These are phyloP conservation scores for Diphasiastrum complanatum DNA, from an alignment of 83 land plant species.

Conservation along the genomic window DNA sequence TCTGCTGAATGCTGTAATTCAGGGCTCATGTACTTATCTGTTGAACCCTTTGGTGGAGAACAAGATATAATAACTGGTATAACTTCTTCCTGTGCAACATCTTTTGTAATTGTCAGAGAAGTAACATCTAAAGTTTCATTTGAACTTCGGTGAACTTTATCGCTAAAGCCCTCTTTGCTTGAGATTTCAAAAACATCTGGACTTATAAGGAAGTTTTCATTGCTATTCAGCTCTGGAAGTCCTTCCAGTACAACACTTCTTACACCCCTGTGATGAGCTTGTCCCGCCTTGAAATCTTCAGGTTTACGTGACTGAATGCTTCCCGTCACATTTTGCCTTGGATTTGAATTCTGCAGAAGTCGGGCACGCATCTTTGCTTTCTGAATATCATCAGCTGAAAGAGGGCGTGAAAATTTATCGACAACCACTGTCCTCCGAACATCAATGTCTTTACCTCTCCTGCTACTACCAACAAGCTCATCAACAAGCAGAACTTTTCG, in stretches of 20 bases:
- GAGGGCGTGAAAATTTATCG: conserved; percentile 32
- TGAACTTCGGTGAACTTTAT: too few species aligned
- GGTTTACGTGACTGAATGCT: background rate
- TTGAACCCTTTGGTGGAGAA: too few species aligned
- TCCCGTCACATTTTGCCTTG: background rate
- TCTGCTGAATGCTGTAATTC: too few species aligned
- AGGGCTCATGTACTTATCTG: too few species aligned
- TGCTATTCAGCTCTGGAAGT: too few species aligned
- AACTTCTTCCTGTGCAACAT: too few species aligned
- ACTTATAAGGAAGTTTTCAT: too few species aligned
- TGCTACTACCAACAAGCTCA: conserved; percentile 14
- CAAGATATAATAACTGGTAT: too few species aligned
- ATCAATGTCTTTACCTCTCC: conserved; percentile 15
- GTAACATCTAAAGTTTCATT: too few species aligned
- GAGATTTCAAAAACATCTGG: too few species aligned
- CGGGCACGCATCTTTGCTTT: conserved; percentile 35
- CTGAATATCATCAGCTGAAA: conserved; percentile 34
- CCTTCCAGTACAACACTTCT: background rate
- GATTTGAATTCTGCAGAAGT: conserved; percentile 13
- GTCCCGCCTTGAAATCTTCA: background rate
- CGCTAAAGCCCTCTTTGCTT: too few species aligned
- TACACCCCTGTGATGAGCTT: background rate
- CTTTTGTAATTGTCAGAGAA: too few species aligned
- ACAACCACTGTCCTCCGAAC: conserved; percentile 13
- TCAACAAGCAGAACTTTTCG: conserved; percentile 30